phyloP scores from a whole-genome alignment of 2,329 filamentous ascomycete species.

The Hymenoscyphus repandus region DNA sequence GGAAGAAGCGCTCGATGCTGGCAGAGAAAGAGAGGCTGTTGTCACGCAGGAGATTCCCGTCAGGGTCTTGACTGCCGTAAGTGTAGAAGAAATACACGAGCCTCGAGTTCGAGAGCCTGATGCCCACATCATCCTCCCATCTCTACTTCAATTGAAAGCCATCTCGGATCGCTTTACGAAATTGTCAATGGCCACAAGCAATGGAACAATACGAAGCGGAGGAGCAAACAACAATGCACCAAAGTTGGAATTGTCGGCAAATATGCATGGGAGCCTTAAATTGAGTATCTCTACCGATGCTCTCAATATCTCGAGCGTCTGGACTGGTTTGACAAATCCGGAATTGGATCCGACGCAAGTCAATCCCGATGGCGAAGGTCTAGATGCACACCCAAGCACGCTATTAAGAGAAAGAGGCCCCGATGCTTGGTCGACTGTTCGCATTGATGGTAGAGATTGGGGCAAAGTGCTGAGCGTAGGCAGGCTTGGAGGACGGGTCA shows the following conservation, averaged over 20 bases:
- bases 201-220: slow-evolving; percentile 17
- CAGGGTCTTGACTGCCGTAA: slow-evolving; percentile 75
- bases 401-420: slow-evolving; percentile 71
- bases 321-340: slow-evolving; percentile 82
- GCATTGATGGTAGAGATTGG: slow-evolving; percentile 93
- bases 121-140: slow-evolving; percentile 86
- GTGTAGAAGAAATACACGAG: slow-evolving; percentile 90
- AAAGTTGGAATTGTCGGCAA: slow-evolving; percentile 81
- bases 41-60: slow-evolving; percentile 97
- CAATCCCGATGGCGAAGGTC: slow-evolving; percentile 55
- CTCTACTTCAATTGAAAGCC: slow-evolving; percentile 81
- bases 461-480: slow-evolving; percentile 90
- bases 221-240: slow-evolving; percentile 37
- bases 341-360: slow-evolving; percentile 76
- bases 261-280: slow-evolving; percentile 85
- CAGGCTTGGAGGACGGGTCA: slow-evolving; percentile 80
- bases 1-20: slow-evolving; percentile 47
- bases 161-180: slow-evolving; percentile 95
- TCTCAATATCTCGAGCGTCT: slow-evolving; percentile 78
- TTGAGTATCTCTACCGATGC: slow-evolving; percentile 78
- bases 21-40: slow-evolving; percentile 77
- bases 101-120: slow-evolving; percentile 86
- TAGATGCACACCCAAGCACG: slow-evolving; percentile 78
- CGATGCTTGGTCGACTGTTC: slow-evolving; percentile 80
- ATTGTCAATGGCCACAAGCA: slow-evolving; percentile 53